Percentiles rank a stretch among this genome's conserved stretches.
These are phyloP conservation scores for Beauveria varroae DNA, from an alignment of 2,329 filamentous ascomycete species.

Conservation along the genomic window DNA sequence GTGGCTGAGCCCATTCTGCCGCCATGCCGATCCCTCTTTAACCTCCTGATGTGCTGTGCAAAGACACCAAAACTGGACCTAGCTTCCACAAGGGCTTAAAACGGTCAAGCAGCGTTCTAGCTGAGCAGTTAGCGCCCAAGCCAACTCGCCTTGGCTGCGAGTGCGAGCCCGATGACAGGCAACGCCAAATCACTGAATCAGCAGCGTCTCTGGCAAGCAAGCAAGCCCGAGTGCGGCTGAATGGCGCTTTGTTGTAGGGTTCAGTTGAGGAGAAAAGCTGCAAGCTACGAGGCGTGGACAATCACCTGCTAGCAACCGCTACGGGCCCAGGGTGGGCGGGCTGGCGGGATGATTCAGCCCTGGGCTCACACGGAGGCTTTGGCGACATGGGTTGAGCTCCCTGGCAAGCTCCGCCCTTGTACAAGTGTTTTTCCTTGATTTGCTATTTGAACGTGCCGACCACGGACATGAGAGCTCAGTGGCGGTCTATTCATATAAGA, in stretches of 20 bases:
- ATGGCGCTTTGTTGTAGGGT: background rate
- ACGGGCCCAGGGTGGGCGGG: background rate
- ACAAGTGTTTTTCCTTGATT: background rate
- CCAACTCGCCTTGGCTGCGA: background rate
- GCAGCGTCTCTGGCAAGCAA: no score
- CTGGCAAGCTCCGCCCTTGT: background rate
- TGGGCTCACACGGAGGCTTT: conserved; percentile 4
- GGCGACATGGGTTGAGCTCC: background rate
- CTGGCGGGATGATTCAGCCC: conserved; percentile 1
- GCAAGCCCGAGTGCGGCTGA: conserved; percentile 8
- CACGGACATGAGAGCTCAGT: background rate
- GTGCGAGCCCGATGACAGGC: background rate
- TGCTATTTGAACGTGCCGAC: background rate
- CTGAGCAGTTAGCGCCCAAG: background rate
- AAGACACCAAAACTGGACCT: no score
- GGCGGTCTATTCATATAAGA: background rate
- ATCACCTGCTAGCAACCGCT: conserved; percentile 2
- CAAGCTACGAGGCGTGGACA: background rate
- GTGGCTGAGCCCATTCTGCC: no score
- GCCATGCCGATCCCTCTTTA: no score
- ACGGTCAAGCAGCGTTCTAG: background rate
- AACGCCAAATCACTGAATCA: background rate
- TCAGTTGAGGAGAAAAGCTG: no score
- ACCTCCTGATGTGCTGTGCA: no score
- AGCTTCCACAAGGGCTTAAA: no score